A percentile compares a stretch with the other conserved stretches of the same genome.
Conservation (phyloP, 495 filamentous ascomycete genomes). For the Lasiosphaeris hirsuta region DNA sequence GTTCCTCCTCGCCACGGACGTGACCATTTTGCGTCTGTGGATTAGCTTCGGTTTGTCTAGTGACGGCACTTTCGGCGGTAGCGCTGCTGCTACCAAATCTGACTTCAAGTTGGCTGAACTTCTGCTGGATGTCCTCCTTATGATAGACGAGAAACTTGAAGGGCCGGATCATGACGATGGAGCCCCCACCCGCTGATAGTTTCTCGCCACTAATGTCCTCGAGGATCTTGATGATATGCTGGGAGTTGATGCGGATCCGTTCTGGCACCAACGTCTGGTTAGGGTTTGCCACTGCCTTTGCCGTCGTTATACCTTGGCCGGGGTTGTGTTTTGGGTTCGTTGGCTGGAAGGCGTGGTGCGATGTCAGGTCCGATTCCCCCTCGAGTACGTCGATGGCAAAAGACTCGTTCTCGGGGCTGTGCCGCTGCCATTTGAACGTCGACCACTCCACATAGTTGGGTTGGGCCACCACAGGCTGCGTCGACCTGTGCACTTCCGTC, state of each 20-base stretch:
- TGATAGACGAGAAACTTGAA: conserved; percentile 26
- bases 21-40: too few relatives aligned
- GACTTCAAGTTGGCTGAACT: conserved; percentile 17
- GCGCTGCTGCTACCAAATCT: conserved; percentile 13
- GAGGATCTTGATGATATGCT: conserved; percentile 23
- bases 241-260: conserved; percentile 25
- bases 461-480: too few relatives aligned
- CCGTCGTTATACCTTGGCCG: too few relatives aligned
- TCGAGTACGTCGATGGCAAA: neutral
- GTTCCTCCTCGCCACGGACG: conserved; percentile 1
- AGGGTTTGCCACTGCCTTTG: neutral
- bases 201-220: conserved; percentile 7
- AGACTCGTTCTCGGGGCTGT: too few relatives aligned
- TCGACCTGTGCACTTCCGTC: too few relatives aligned
- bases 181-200: neutral
- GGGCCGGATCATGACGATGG: conserved; percentile 22
- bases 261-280: conserved; percentile 13
- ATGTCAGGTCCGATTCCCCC: neutral
- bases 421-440: too few relatives aligned
- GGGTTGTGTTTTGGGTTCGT: too few relatives aligned
- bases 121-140: conserved; percentile 15
- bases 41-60: too few relatives aligned
- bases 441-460: too few relatives aligned
- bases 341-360: neutral
- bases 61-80: too few relatives aligned